These are phyloP conservation scores for Ramaria rubella DNA, from an alignment of 768 basidiomycete genomes.

Conservation along the genomic window DNA sequence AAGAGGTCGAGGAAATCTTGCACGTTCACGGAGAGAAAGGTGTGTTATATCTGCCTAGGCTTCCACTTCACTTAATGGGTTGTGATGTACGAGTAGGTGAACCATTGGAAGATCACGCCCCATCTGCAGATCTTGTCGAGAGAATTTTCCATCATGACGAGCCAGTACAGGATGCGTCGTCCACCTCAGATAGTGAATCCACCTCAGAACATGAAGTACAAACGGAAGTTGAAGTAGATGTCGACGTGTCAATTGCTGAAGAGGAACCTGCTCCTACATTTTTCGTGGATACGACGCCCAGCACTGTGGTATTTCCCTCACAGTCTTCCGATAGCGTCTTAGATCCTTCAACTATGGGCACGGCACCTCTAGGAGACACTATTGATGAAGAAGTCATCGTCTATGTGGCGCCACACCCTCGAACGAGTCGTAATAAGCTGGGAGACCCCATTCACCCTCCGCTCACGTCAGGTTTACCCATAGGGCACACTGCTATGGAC, in stretches of 20 bases:
- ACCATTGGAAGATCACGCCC: constrained; percentile 47
- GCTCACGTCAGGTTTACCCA: neutral
- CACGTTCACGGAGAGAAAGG: constrained; percentile 10
- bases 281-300: neutral
- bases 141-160: constrained; percentile 48
- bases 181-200: constrained; percentile 9
- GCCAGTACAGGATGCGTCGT: constrained; percentile 9
- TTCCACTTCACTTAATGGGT: neutral
- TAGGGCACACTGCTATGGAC: too few species aligned
- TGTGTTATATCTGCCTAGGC: constrained; percentile 28
- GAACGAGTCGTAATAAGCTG: constrained; percentile 19
- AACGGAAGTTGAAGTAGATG: constrained; percentile 24
- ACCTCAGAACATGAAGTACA: constrained; percentile 23
- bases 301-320: neutral
- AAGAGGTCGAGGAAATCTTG: constrained; percentile 33
- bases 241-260: constrained; percentile 22
- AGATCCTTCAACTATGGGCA: constrained; percentile 15
- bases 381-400: constrained; percentile 66
- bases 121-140: constrained; percentile 63
- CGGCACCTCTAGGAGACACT: constrained; percentile 19
- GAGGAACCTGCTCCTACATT: neutral
- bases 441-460: neutral
- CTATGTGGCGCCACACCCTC: constrained; percentile 70
- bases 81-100: constrained; percentile 30
- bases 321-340: constrained; percentile 15